Conservation (phyloP, 2,329 filamentous ascomycete species). For the Claviceps digitariae region DNA sequence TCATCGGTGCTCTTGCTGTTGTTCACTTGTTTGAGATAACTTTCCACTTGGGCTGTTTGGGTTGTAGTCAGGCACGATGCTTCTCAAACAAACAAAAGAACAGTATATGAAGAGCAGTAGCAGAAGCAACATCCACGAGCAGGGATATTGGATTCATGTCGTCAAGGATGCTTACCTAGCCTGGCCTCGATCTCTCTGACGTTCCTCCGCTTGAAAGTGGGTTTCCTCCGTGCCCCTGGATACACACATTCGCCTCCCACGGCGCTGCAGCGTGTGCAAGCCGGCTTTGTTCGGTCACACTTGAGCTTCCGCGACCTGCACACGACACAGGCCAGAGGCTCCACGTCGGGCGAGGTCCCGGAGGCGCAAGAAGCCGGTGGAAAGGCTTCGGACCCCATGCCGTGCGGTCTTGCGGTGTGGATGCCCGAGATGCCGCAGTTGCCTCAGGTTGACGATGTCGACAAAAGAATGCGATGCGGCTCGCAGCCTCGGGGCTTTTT, state of each 20-base stretch:
- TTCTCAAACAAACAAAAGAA: not conserved
- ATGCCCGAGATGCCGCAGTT: not conserved
- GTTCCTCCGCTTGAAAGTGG: constrained; percentile 75
- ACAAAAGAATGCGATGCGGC: not conserved
- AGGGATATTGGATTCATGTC: not conserved
- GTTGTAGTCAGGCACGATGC: not conserved
- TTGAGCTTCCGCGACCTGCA: constrained; percentile 76
- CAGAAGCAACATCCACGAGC: not conserved
- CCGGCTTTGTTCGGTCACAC: constrained; percentile 70
- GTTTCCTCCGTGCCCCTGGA: constrained; percentile 79
- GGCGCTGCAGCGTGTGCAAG: constrained; percentile 66
- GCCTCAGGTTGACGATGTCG: not conserved
- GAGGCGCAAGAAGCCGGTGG: not conserved
- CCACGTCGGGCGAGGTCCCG: constrained; percentile 13
- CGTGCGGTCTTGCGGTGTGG: not conserved
- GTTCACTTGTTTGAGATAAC: constrained; percentile 55
- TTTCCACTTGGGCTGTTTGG: constrained; percentile 63
- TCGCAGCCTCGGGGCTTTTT: not conserved
- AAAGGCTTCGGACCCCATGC: not conserved
- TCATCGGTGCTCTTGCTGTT: constrained; percentile 15
- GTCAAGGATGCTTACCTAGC: constrained; percentile 46
- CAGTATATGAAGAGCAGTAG: not conserved
- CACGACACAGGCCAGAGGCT: constrained; percentile 62
- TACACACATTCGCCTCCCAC: constrained; percentile 64
- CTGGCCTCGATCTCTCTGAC: constrained; percentile 83